Evolutionary conservation across 176 grass and related monocot genomes (phyloP), one percentile per base, ranked within the genome.

Genomic region (Ampelocalamus luodianensis): DNA sequence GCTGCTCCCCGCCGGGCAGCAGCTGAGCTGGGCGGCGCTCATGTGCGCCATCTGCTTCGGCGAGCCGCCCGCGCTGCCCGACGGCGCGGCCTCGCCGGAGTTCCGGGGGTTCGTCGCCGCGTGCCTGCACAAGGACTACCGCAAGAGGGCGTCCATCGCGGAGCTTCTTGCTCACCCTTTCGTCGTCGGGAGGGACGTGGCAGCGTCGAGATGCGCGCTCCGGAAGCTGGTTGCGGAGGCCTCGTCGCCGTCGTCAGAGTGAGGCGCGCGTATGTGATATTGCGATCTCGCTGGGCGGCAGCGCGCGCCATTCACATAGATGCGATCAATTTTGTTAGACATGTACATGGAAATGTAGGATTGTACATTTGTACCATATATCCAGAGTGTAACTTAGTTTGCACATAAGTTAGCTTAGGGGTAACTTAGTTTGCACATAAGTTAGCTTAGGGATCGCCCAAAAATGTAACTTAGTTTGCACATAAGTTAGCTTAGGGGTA

Each of bases 11-110:
- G 87, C 87, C 54, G 87, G 84, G 22, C 76, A 87, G 84, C 53
- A 58, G 29, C 91, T 87, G 13, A 75, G 63, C 70, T 92, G 91
- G 91, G 84, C 87, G 7, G 87, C 87, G 45, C 91, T 92, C 49
- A 92, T 92, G 91, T 92, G 91, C 70, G 80, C 84, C 68, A 80
- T 92, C 74, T 92, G 87, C 91, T 89, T 92, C 83, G 80, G 84
- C 11, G 91, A 89, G 70, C 38, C 54, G 15, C 87, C 79, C 0
- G n/a, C 0, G 11, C 20, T 63, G 8, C 55, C 80, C 5, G 73
- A 78, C 11, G 71, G 59, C 27, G 67, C 14, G n/a, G 83, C 80
- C 8, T 93, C 91, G 1, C 38, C 58, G n/a, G 81, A 90, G 65
- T 27, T 93, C 48, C 62, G 60, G 64, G 73, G 58, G 0, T 93